Base-by-base conservation (phyloP, 2,329 filamentous ascomycete species). In the Bipolaris sorokiniana region DNA sequence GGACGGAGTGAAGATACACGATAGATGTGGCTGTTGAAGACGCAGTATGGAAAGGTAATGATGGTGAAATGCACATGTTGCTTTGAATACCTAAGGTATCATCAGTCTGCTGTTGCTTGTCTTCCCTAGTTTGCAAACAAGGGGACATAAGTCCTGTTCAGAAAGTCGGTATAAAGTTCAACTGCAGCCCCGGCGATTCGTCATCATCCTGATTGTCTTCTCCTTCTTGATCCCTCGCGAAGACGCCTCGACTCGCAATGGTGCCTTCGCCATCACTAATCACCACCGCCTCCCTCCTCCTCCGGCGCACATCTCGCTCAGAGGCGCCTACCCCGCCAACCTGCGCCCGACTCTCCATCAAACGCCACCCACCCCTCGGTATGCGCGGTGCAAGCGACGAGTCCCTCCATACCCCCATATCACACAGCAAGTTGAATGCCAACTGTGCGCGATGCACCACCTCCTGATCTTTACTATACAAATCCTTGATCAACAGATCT, bases 281-380 rank as follows among this genome's bases (percentile, higher is more conserved):
- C 18, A 97, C 92, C 85, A 97, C 93, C 4, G 92, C 92, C 78
- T 97, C 92, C 64, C 92, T 84, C 70, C 94, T 85, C 48, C 91
- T 84, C 63, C 92, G 84, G 58, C 92, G 82, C 58, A 93, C 81
- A 51, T 89, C 85, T 68, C 90, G 88, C 73, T 94, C 90, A 70
- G 51, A 50, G 87, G 87, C 6, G 77, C 80, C 57, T 81, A 56
- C 26, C 49, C 18, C 10, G 16, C 54, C 23, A 40, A 20, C 11
- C 18, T 51, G 53, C 47, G 40, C 86, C 71, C 86, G 84, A 55
- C 86, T 53, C 40, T 51, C 49, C 34, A 36, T 26, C 38, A 20
- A 36, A 41, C 40, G 48, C 57, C 49, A 54, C 40, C 53, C 58
- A n/a, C n/a, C 56, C 31, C 58, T 58, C 31, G 26, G 54, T n/a